These are phyloP conservation scores for Euryodendron excelsum DNA, from an alignment of 148 eudicot genomes.

Conservation along the genomic window DNA sequence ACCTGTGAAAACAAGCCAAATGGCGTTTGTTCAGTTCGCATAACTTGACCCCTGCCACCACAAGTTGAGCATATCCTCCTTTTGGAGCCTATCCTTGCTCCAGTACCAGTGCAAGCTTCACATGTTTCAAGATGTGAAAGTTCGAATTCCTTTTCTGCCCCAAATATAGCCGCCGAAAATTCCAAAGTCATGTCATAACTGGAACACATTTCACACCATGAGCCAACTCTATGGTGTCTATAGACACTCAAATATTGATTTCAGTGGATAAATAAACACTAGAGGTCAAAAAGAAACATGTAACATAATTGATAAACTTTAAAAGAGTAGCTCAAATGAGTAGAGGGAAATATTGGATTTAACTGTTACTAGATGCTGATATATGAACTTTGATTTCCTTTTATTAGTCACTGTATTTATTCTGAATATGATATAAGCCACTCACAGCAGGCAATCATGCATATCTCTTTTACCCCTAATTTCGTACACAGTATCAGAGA, in stretches of 20 bases:
- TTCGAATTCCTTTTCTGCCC: slow-evolving; percentile 84
- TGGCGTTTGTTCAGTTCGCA: slow-evolving; percentile 99
- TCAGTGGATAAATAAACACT: not conserved
- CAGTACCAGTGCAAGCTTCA: slow-evolving; percentile 79
- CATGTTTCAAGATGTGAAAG: slow-evolving; percentile 94
- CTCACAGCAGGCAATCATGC: not conserved
- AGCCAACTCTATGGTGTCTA: slow-evolving; percentile 27
- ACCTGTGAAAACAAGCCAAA: slow-evolving; percentile 99
- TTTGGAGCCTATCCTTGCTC: slow-evolving; percentile 93
- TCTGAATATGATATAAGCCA: not conserved
- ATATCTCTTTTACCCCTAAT: not conserved
- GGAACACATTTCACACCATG: slow-evolving; percentile 45
- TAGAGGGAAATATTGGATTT: not conserved
- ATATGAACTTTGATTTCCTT: not conserved
- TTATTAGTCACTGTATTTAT: not conserved
- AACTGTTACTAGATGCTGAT: not conserved
- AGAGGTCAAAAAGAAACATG: not conserved
- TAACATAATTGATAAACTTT: not conserved
- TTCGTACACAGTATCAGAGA: not conserved
- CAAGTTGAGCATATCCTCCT: slow-evolving; percentile 94
- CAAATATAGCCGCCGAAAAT: slow-evolving; percentile 88
- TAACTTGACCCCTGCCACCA: slow-evolving; percentile 99
- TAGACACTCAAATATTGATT: not conserved
- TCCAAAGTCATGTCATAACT: slow-evolving; percentile 88
- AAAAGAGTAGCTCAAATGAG: not conserved